phyloP scores from a whole-genome alignment of 495 filamentous ascomycete species.

The Pseudoneurospora amorphoporcata region DNA sequence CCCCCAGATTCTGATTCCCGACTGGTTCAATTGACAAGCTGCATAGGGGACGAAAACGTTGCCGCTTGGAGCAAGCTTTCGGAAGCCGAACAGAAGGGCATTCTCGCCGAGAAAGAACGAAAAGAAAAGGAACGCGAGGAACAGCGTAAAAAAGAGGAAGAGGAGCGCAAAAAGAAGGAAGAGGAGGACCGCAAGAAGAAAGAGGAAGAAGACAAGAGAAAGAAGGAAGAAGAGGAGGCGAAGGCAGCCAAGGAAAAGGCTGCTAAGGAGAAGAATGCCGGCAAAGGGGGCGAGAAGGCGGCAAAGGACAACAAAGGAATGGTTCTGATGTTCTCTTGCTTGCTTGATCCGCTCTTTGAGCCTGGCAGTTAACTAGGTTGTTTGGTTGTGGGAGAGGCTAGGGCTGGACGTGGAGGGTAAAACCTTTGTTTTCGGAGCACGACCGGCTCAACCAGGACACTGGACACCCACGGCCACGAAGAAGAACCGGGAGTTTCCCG shows the following conservation, averaged over 20 bases:
- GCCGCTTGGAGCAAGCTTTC: constrained; percentile 36
- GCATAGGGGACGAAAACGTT: constrained; percentile 36
- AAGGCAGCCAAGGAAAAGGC: constrained; percentile 1
- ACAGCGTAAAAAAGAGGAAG: constrained; percentile 14
- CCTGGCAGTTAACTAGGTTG: not conserved
- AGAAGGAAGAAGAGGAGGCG: constrained; percentile 3
- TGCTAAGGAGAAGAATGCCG: constrained; percentile 4
- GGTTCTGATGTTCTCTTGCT: not conserved
- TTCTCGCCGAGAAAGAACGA: constrained; percentile 32
- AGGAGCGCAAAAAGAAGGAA: constrained; percentile 9
- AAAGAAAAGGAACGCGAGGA: constrained; percentile 17
- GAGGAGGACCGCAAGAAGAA: constrained; percentile 10
- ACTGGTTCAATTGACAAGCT: not conserved
- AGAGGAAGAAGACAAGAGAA: not conserved
- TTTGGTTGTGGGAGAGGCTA: not conserved
- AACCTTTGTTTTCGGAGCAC: not conserved
- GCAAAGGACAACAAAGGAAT: not conserved
- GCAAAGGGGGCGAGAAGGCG: not conserved
- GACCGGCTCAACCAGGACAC: not conserved
- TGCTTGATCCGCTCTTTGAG: not conserved
- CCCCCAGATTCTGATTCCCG: not conserved
- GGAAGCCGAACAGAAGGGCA: constrained; percentile 36
- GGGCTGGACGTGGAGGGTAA: not conserved
- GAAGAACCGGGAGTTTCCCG: not conserved
- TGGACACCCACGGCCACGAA: not conserved